phyloP scores from a whole-genome alignment of 139 green algal species.

The Limnomonas spitsbergensis region DNA sequence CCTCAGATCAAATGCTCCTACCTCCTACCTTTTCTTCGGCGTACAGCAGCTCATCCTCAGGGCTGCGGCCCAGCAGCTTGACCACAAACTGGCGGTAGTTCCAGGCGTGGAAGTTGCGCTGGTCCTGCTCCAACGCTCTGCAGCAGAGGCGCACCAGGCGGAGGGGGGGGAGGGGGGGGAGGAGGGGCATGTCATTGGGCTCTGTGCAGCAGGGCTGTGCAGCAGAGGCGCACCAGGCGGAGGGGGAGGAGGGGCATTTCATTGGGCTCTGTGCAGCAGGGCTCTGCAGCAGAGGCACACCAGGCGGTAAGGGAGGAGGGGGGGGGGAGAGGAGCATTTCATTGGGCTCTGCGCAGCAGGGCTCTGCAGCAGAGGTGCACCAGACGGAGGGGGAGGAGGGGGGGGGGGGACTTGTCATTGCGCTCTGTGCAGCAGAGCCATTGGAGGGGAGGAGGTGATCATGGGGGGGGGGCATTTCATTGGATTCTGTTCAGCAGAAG shows the following conservation, averaged over 20 bases:
- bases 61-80: constrained; percentile 40
- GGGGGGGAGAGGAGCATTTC: neutral
- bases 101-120: constrained; percentile 95
- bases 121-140: constrained; percentile 81
- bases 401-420: neutral
- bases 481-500: too few species aligned
- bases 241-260: neutral
- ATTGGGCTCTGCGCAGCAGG: too few species aligned
- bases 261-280: too few species aligned
- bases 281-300: too few species aligned
- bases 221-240: neutral
- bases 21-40: constrained; percentile 33
- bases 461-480: too few species aligned
- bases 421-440: constrained; percentile 70
- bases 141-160: too few species aligned
- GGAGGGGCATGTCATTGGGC: too few species aligned
- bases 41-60: constrained; percentile 69
- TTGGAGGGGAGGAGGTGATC: too few species aligned
- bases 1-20: too few species aligned
- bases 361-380: too few species aligned
- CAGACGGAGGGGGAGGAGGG: too few species aligned
- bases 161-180: neutral
- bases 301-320: too few species aligned
- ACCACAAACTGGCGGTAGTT: constrained; percentile 78
- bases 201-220: constrained; percentile 73